Conservation (phyloP, 331 rosid genomes). For the Quercus phellos region DNA sequence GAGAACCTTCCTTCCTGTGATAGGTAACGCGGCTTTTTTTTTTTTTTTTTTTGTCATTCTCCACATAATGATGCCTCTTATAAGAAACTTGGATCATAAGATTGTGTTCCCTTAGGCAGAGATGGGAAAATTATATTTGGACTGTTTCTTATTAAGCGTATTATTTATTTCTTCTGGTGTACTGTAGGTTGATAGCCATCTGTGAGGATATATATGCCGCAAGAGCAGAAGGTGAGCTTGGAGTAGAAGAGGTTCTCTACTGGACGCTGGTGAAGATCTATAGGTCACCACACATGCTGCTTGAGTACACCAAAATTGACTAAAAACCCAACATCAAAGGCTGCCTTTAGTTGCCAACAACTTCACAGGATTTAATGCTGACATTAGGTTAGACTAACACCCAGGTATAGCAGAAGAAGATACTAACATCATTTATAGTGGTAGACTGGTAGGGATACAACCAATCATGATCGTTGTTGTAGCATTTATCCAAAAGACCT, state of each 20-base stretch:
- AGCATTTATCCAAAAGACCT: background rate
- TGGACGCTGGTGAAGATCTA: constrained; percentile 97
- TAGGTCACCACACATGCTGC: constrained; percentile 95
- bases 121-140: background rate
- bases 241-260: constrained; percentile 87
- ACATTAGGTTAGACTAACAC: constrained; percentile 23
- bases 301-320: constrained; percentile 88
- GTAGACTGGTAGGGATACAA: background rate
- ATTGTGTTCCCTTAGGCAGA: background rate
- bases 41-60: background rate
- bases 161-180: background rate
- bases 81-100: background rate
- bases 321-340: constrained; percentile 22
- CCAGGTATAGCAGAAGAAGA: background rate
- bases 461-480: background rate
- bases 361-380: constrained; percentile 18
- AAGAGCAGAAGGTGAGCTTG: constrained; percentile 99
- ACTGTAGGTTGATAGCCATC: constrained; percentile 79
- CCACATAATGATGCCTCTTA: background rate
- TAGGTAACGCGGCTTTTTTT: constrained; percentile 47
- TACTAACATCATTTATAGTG: background rate
- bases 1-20: constrained; percentile 99
- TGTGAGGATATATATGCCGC: constrained; percentile 98
- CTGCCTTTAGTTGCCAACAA: constrained; percentile 18
- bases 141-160: background rate